Percentiles rank a stretch among this genome's conserved stretches.
phyloP scores from a whole-genome alignment of 1,284 basidiomycete species.

The Caloboletus inedulis region DNA sequence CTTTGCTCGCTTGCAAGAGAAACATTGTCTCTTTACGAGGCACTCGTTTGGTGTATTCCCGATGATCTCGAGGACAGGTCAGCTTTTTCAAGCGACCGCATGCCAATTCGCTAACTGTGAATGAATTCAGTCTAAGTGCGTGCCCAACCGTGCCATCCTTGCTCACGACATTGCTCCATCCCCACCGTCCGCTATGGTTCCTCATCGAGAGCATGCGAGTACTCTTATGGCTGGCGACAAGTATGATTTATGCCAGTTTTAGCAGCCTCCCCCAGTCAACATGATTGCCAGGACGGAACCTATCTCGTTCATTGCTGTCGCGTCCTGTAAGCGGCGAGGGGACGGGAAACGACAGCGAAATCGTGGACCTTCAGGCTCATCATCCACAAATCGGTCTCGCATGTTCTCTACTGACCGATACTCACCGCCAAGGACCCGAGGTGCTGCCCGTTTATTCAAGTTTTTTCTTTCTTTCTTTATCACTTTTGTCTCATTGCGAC shows the following conservation, averaged over 20 bases:
- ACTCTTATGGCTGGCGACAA: constrained; percentile 53
- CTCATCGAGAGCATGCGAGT: constrained; percentile 45
- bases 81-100: constrained; percentile 1
- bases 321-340: constrained; percentile 19
- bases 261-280: constrained; percentile 18
- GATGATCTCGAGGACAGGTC: constrained; percentile 46
- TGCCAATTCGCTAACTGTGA: constrained; percentile 1
- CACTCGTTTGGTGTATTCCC: constrained; percentile 47
- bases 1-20: constrained; percentile 39
- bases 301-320: constrained; percentile 42
- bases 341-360: constrained; percentile 7
- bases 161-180: constrained; percentile 47
- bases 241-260: constrained; percentile 39
- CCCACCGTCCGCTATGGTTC: constrained; percentile 49
- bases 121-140: constrained; percentile 37
- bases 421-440: constrained; percentile 39
- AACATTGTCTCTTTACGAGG: constrained; percentile 49
- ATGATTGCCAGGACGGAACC: constrained; percentile 34
- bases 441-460: constrained; percentile 31
- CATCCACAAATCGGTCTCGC: constrained; percentile 52
- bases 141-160: constrained; percentile 41
- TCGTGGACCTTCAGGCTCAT: constrained; percentile 29
- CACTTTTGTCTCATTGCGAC: not conserved
- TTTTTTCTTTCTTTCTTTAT: not conserved
- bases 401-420: constrained; percentile 50